phyloP scores from a whole-genome alignment of 129 eudicot genomes.

The Cynara cardunculus region DNA sequence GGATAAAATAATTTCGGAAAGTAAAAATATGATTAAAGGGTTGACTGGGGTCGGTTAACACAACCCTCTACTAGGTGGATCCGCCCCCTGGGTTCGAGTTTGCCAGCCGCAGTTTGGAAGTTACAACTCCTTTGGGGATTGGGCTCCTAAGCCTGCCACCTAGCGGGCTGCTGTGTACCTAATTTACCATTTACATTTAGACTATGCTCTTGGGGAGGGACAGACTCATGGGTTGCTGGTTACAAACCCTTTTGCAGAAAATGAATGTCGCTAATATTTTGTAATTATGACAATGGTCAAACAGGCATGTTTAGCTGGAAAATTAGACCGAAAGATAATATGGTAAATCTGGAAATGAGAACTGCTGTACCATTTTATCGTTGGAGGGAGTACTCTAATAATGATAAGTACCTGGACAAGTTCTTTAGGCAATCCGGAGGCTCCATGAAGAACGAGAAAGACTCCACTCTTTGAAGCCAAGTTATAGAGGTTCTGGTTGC shows the following conservation, averaged over 20 bases:
- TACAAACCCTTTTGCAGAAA: not conserved
- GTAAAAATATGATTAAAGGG: too few species aligned
- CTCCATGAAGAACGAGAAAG: constrained; percentile 92
- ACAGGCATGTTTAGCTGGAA: not conserved
- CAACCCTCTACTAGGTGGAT: too few species aligned
- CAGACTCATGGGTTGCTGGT: too few species aligned
- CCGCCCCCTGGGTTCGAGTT: too few species aligned
- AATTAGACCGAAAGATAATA: not conserved
- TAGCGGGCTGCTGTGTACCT: too few species aligned
- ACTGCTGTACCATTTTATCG: not conserved
- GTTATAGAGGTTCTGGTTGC: constrained; percentile 56
- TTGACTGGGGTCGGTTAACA: too few species aligned
- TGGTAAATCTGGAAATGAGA: not conserved
- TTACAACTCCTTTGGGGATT: too few species aligned
- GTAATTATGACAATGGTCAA: not conserved
- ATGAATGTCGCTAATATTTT: not conserved
- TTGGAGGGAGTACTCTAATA: not conserved
- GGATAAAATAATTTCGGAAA: too few species aligned
- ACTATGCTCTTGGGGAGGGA: too few species aligned
- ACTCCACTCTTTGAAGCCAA: constrained; percentile 71
- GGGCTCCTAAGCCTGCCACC: too few species aligned
- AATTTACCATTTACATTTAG: too few species aligned
- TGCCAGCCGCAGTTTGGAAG: too few species aligned
- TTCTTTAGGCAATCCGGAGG: constrained; percentile 84
- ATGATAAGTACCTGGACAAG: constrained; percentile 60